Base-by-base conservation (phyloP, 495 filamentous ascomycete species). In the Chaetomidium leptoderma region DNA sequence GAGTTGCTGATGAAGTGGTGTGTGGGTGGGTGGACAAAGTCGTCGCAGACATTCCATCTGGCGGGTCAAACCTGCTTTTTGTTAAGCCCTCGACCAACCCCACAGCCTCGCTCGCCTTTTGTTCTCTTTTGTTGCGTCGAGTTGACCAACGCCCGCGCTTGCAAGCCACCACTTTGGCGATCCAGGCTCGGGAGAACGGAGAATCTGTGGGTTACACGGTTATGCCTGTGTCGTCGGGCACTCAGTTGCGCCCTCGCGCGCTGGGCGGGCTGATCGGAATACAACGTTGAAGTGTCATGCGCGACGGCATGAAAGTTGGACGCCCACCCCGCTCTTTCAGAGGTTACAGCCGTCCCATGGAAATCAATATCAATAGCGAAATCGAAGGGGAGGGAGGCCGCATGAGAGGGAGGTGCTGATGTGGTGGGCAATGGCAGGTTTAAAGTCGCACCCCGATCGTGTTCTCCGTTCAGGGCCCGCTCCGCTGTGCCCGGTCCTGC, bases 1-100 rank as follows among this genome's bases (percentile, higher is more conserved):
- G 35, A 36, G 4, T 17, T 42, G n/a, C n/a, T n/a, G n/a, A n/a
- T 19, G 45, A 33, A 24, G 4, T 23, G 17, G 13, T 9, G 55
- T 17, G 17, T 16, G 21, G 33, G 51, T 7, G 51, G n/a, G 16
- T 17, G 29, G 29, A 21, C 24, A 16, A 30, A 32, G n/a, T 44
- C n/a, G n/a, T n/a, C 23, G 42, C 21, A 45, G 13, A 35, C n/a
- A n/a, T 7, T 33, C 39, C 51, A 44, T 44, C 26, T 16, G 51
- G 24, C 26, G 26, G 39, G 52, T 5, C 42, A 19, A 55, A 19
- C 32, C 44, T 48, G 53, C 30, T 42, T 55, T 46, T 47, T 55
- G 37, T 29, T 32, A 5, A 37, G 42, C 4, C 33, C 21, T 2
- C 6, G 14, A n/a, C 39, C 23, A 29, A 27, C 23, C 24, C 36